These are phyloP conservation scores for Kwoniella dejecticola DNA, from an alignment of 768 basidiomycete species.

Conservation along the genomic window DNA sequence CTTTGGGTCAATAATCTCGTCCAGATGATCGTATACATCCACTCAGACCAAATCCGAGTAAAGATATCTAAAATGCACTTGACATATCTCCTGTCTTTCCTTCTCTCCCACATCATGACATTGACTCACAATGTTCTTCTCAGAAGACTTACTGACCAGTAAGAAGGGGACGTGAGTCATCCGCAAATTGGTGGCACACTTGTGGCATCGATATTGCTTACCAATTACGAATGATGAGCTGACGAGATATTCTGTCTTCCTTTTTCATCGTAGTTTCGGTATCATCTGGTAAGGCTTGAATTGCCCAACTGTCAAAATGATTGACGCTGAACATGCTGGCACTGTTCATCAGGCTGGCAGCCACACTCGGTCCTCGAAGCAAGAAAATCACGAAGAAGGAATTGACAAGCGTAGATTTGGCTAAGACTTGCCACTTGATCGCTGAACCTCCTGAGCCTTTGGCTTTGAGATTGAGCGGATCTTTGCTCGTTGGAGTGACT, in stretches of 20 bases:
- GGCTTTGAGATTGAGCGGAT: slow-evolving; percentile 81
- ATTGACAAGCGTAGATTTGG: slow-evolving; percentile 80
- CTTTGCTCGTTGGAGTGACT: slow-evolving; percentile 84
- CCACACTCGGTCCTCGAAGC: slow-evolving; percentile 83
- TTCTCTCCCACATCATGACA: slow-evolving; percentile 2
- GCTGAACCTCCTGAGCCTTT: slow-evolving; percentile 81
- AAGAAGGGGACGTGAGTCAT: slow-evolving; percentile 81
- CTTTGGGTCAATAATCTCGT: too few species aligned
- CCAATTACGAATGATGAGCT: not conserved
- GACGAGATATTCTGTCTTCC: slow-evolving; percentile 15
- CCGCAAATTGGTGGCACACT: not conserved
- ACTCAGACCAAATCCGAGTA: too few species aligned
- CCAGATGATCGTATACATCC: too few species aligned
- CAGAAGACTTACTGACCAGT: slow-evolving; percentile 73
- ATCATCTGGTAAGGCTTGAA: slow-evolving; percentile 41
- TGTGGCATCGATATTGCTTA: slow-evolving; percentile 1
- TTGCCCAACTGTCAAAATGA: not conserved
- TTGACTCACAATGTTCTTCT: slow-evolving; percentile 72
- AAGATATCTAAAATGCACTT: not conserved
- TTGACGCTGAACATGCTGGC: too few species aligned
- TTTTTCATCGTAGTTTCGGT: slow-evolving; percentile 35
- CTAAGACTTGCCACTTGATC: slow-evolving; percentile 76
- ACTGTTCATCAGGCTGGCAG: slow-evolving; percentile 78
- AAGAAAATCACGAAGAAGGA: slow-evolving; percentile 81
- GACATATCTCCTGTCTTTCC: slow-evolving; percentile 2